Evolutionary conservation across 2,329 filamentous ascomycete genomes (phyloP), one percentile per base, ranked within the genome.

Genomic region (Sporothrix luriei): DNA sequence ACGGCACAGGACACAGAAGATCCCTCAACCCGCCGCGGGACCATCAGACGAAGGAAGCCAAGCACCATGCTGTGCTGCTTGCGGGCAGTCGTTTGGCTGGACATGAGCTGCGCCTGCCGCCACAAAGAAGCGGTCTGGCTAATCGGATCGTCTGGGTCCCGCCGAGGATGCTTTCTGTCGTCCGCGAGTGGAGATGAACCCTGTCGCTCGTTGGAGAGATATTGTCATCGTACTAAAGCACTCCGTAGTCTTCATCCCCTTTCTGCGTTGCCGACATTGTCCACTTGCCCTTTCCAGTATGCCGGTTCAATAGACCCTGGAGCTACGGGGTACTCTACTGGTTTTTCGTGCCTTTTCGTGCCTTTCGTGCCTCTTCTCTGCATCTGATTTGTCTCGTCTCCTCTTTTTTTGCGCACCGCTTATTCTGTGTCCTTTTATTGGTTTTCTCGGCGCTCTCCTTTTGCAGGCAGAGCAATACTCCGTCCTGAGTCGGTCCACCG

Each of bases 111-210:
- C 29, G 19, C 9, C 33, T 46, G 33, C 43, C 59, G 16, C 21
- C 6, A 38, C 59, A 14, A 65, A 65, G 24, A 52, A 24, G 62
- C 62, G 62, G 62, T 66, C 66, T 57, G 66, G 66, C 66, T 59
- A 57, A 59, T 67, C 66, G 66, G 66, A 59, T 59, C 66, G 66
- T 48, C 33, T 57, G 52, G 38, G 66, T 10, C 49, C 66, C 66
- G 57, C 57, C 57, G 57, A 46, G 57, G 33, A 43, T 43, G 38
- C 29, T 29, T 29, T 29, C 29, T 29, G 29, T 29, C 29, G 3
- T 33, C 33, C 33, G 33, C 6, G 5, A 9, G 33, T 29, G 33
- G 6, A 33, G 6, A 33, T 33, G 33, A 33, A 1, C 5, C 6
- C 33, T 33, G n/a, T n/a, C n/a, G n/a, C n/a, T n/a, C n/a, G n/a